Evolutionary conservation across 2,329 filamentous ascomycete species (phyloP).

Genomic region (Didymellaceae sp.): DNA sequence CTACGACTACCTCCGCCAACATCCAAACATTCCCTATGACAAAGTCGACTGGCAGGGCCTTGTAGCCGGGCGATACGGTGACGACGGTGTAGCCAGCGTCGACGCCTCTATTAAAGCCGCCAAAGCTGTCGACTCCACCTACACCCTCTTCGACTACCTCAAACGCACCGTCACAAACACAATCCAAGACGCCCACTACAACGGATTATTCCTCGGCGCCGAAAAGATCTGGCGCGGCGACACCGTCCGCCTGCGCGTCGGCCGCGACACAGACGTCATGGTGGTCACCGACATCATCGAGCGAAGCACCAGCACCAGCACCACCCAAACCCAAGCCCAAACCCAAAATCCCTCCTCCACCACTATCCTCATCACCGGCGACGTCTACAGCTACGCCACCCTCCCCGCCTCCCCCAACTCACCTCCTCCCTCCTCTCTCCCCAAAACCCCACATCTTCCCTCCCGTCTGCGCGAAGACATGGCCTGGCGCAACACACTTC

Average conservation of each 20-base stretch:
- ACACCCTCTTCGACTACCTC: slow-evolving; percentile 60
- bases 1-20: slow-evolving; percentile 51
- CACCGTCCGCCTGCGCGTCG: slow-evolving; percentile 58
- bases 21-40: slow-evolving; percentile 53
- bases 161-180: slow-evolving; percentile 47
- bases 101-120: slow-evolving; percentile 65
- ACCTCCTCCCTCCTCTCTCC: slow-evolving; percentile 43
- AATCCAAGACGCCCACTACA: slow-evolving; percentile 56
- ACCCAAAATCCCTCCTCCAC: slow-evolving; percentile 29
- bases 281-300: slow-evolving; percentile 55
- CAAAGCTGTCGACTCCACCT: slow-evolving; percentile 62
- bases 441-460: slow-evolving; percentile 55
- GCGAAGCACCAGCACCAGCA: slow-evolving; percentile 38
- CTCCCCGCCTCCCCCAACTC: slow-evolving; percentile 33
- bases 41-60: slow-evolving; percentile 60
- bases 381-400: slow-evolving; percentile 59
- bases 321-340: too few species aligned
- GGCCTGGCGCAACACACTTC: slow-evolving; percentile 54
- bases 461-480: slow-evolving; percentile 60
- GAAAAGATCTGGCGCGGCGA: slow-evolving; percentile 68
- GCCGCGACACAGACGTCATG: slow-evolving; percentile 57
- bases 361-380: slow-evolving; percentile 55
- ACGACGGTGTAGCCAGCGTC: slow-evolving; percentile 57
- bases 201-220: slow-evolving; percentile 63
- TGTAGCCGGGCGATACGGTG: slow-evolving; percentile 52